A percentile compares a stretch with the other conserved stretches of the same genome.
These are phyloP conservation scores for Podospora conica DNA, from an alignment of 495 filamentous ascomycete genomes.

Conservation along the genomic window DNA sequence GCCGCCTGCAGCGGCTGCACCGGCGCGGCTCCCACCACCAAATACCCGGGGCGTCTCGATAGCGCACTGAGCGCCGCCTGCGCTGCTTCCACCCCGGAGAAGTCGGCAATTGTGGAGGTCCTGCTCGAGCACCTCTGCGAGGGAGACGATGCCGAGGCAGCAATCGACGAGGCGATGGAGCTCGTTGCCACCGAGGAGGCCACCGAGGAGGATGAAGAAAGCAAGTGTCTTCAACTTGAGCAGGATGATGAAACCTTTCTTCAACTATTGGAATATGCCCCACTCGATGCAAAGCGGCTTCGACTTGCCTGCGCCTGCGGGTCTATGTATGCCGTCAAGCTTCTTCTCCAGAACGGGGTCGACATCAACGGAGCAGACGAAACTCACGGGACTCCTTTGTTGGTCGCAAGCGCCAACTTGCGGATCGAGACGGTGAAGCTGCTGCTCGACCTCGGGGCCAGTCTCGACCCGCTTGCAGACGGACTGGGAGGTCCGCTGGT, in stretches of 20 bases:
- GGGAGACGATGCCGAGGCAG: neutral
- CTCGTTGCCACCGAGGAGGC: neutral
- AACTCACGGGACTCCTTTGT: neutral
- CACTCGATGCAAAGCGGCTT: neutral
- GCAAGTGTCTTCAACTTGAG: no score
- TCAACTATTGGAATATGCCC: neutral
- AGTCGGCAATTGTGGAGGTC: neutral
- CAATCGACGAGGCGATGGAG: neutral
- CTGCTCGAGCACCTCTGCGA: neutral
- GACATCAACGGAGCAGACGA: neutral
- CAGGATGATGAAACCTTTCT: neutral
- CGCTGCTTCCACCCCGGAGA: neutral
- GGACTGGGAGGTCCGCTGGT: neutral
- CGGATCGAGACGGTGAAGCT: neutral
- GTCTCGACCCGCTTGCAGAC: neutral
- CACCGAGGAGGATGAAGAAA: no score
- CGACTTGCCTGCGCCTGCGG: neutral
- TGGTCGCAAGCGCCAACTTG: neutral
- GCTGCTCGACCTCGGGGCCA: neutral
- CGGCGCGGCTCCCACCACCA: neutral
- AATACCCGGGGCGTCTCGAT: neutral
- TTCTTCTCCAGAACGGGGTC: neutral
- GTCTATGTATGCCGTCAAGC: neutral
- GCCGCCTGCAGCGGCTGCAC: neutral
- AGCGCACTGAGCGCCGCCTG: neutral